Evolutionary conservation across 805 yeast genomes (phyloP).

Genomic region (Hanseniaspora nectarophila): DNA sequence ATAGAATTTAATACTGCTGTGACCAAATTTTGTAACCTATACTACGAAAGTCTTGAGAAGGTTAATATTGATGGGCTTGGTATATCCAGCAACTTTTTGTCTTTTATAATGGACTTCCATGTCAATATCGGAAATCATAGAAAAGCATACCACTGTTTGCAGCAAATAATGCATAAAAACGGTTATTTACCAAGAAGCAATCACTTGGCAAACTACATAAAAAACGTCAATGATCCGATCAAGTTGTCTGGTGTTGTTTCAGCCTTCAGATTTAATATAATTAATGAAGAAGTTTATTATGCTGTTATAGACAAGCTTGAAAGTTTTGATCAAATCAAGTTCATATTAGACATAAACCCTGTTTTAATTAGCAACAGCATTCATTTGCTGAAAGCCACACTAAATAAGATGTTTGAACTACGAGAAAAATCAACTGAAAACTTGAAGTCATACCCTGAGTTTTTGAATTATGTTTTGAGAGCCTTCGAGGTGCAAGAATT

Average conservation of each 20-base stretch:
- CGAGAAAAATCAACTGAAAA: neutral
- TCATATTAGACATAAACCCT: conserved; percentile 9
- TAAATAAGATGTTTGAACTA: neutral
- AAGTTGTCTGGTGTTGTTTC: conserved; percentile 5
- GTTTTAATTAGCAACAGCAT: neutral
- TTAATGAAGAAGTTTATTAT: neutral
- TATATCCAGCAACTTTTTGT: conserved; percentile 1
- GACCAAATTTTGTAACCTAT: neutral
- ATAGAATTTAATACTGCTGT: neutral
- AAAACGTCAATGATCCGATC: neutral
- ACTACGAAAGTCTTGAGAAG: neutral
- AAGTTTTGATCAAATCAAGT: conserved; percentile 7
- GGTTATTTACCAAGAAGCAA: neutral
- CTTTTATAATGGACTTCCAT: conserved; percentile 1
- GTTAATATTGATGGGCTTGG: conserved; percentile 2
- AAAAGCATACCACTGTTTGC: neutral
- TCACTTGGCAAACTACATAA: conserved; percentile 6
- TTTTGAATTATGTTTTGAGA: neutral
- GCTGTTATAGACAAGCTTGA: neutral
- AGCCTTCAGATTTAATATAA: neutral
- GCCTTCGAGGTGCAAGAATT: neutral
- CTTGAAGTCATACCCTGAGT: neutral
- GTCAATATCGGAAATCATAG: neutral
- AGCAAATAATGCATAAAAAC: neutral
- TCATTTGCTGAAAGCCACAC: neutral